Percentiles rank a stretch among this genome's conserved stretches.
These are phyloP conservation scores for Filosporella fistucella DNA, from an alignment of 495 filamentous ascomycete genomes.

Conservation along the genomic window DNA sequence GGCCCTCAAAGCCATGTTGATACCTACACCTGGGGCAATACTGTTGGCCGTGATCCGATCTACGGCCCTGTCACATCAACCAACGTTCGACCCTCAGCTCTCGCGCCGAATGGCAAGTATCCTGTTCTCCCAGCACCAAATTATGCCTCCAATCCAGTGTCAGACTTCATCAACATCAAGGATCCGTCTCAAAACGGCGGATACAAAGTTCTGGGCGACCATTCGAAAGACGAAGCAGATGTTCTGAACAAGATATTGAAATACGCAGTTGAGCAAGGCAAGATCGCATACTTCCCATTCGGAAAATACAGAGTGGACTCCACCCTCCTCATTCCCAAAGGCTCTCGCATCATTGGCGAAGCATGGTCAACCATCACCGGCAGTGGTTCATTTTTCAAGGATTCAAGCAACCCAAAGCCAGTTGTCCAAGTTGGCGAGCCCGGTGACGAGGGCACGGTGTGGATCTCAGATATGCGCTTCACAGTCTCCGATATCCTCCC, in stretches of 20 bases:
- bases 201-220: slow-evolving; percentile 21
- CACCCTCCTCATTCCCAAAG: slow-evolving; percentile 50
- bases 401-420: slow-evolving; percentile 42
- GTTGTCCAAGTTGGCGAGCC: slow-evolving; percentile 49
- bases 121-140: slow-evolving; percentile 33
- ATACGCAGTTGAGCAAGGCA: slow-evolving; percentile 40
- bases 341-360: slow-evolving; percentile 44
- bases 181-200: slow-evolving; percentile 16
- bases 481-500: slow-evolving; percentile 34
- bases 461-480: slow-evolving; percentile 26
- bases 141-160: slow-evolving; percentile 21
- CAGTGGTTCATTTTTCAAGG: slow-evolving; percentile 43
- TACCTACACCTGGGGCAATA: slow-evolving; percentile 27
- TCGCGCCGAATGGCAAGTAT: slow-evolving; percentile 36
- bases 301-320: slow-evolving; percentile 56
- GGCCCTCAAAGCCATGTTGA: background rate
- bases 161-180: slow-evolving; percentile 46
- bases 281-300: slow-evolving; percentile 55
- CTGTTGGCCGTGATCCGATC: background rate
- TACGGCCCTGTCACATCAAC: background rate
- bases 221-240: slow-evolving; percentile 24
- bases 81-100: slow-evolving; percentile 1
- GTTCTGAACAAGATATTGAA: slow-evolving; percentile 47
- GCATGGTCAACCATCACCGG: slow-evolving; percentile 54
- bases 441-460: slow-evolving; percentile 47